Conservation (phyloP, 345 rosid genomes). For the Schrenkiella parvula region DNA sequence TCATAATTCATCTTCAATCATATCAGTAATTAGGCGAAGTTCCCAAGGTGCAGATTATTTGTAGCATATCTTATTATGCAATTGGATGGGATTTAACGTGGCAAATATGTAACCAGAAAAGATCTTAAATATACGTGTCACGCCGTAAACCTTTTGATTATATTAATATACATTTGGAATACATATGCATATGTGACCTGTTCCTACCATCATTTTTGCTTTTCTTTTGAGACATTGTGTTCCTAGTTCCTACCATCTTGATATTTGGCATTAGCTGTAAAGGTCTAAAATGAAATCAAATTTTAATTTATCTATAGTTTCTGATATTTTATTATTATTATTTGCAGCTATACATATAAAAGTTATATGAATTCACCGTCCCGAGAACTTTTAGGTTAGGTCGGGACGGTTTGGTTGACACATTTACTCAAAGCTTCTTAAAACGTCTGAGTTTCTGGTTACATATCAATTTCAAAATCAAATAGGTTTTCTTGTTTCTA, state of each 20-base stretch:
- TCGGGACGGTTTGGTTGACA: background rate
- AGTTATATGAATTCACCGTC: too few relatives aligned
- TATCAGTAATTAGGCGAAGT: background rate
- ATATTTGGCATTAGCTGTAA: too few relatives aligned
- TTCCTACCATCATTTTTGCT: too few relatives aligned
- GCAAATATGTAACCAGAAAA: conserved; percentile 6
- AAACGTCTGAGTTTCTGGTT: background rate
- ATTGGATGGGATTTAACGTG: background rate
- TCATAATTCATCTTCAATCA: background rate
- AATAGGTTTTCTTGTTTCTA: background rate
- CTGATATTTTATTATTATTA: too few relatives aligned
- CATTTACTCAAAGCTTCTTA: background rate
- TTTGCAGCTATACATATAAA: too few relatives aligned
- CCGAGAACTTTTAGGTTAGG: background rate
- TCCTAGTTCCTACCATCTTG: too few relatives aligned
- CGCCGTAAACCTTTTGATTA: background rate
- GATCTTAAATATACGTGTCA: conserved; percentile 3
- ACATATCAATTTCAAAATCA: background rate
- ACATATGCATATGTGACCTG: background rate
- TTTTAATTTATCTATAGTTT: too few relatives aligned
- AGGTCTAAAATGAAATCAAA: too few relatives aligned
- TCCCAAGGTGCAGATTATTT: conserved; percentile 12
- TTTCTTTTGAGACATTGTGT: too few relatives aligned
- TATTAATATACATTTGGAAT: background rate
- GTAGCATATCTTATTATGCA: background rate